A percentile compares a stretch with the other conserved stretches of the same genome.
phyloP scores from a whole-genome alignment of 176 grass and related monocot species.

The Avena eriantha region DNA sequence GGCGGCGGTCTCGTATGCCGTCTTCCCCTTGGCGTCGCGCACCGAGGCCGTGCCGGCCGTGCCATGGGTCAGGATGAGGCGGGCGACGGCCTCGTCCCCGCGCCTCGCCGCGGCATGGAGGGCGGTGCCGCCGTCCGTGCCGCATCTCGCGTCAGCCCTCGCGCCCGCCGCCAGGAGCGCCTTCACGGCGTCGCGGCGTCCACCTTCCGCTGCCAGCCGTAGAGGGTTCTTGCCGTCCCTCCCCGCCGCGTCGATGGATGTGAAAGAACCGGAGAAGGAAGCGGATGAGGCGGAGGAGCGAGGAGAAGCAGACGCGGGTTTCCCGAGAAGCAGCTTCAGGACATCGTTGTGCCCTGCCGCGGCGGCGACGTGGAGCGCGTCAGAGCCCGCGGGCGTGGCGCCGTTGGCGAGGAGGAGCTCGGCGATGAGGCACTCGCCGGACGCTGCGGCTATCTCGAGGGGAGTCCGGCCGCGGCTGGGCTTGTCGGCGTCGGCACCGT shows the following conservation, averaged over 20 bases:
- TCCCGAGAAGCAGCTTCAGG: constrained; percentile 62
- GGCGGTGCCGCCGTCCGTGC: constrained; percentile 44
- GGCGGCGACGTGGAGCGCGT: constrained; percentile 61
- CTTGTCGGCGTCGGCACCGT: constrained; percentile 68
- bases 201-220: constrained; percentile 47
- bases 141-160: constrained; percentile 51
- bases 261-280: constrained; percentile 35
- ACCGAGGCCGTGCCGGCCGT: constrained; percentile 49
- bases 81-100: constrained; percentile 54
- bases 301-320: constrained; percentile 32
- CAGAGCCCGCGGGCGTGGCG: constrained; percentile 51
- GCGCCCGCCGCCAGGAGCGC: constrained; percentile 56
- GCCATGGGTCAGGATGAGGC: constrained; percentile 46
- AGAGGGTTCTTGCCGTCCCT: constrained; percentile 68
- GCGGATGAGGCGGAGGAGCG: constrained; percentile 21
- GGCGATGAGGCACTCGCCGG: constrained; percentile 62
- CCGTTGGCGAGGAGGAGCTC: constrained; percentile 72
- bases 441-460: constrained; percentile 57
- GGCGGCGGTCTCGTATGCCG: constrained; percentile 61
- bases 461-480: constrained; percentile 54
- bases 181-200: constrained; percentile 51
- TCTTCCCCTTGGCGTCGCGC: constrained; percentile 57
- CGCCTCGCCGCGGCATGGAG: constrained; percentile 61
- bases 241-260: constrained; percentile 50
- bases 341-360: constrained; percentile 56